Percentiles rank a stretch among this genome's conserved stretches.
These are phyloP conservation scores for Claviceps capensis DNA, from an alignment of 2,329 filamentous ascomycete species.

Conservation along the genomic window DNA sequence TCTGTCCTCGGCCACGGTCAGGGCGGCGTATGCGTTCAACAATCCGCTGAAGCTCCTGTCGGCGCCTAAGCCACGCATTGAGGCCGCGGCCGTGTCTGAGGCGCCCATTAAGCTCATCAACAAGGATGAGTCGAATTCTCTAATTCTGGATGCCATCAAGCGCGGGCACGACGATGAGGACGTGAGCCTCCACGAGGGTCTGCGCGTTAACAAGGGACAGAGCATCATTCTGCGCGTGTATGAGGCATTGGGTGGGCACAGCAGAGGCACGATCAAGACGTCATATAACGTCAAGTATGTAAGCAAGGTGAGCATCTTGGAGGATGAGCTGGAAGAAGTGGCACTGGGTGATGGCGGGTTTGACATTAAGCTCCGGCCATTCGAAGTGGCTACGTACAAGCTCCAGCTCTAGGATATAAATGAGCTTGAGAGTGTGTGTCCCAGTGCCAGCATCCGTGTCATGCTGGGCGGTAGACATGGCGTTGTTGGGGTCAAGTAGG, in stretches of 20 bases:
- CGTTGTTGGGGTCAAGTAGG: background rate
- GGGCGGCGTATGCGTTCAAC: constrained; percentile 83
- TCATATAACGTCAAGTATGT: constrained; percentile 60
- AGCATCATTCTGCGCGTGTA: constrained; percentile 79
- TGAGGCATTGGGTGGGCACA: constrained; percentile 74
- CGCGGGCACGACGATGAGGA: constrained; percentile 81
- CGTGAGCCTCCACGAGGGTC: constrained; percentile 44
- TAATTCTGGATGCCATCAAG: constrained; percentile 84
- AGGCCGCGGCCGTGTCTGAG: constrained; percentile 13
- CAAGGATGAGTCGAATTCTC: constrained; percentile 35
- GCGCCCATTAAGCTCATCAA: constrained; percentile 57
- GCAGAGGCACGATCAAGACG: constrained; percentile 55
- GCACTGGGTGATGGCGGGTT: constrained; percentile 36
- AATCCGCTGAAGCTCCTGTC: constrained; percentile 46
- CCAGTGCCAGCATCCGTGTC: constrained; percentile 9
- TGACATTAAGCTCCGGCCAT: constrained; percentile 55
- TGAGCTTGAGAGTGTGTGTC: constrained; percentile 15
- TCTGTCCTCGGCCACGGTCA: constrained; percentile 60
- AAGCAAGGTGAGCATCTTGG: constrained; percentile 73
- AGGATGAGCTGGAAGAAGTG: constrained; percentile 67
- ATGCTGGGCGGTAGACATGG: constrained; percentile 4
- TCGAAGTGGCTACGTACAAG: constrained; percentile 75
- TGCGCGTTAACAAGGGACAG: constrained; percentile 54
- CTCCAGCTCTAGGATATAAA: constrained; percentile 33
- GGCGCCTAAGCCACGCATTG: constrained; percentile 14